phyloP scores from a whole-genome alignment of 2,329 filamentous ascomycete species.

The Bimuria novae-zelandiae region DNA sequence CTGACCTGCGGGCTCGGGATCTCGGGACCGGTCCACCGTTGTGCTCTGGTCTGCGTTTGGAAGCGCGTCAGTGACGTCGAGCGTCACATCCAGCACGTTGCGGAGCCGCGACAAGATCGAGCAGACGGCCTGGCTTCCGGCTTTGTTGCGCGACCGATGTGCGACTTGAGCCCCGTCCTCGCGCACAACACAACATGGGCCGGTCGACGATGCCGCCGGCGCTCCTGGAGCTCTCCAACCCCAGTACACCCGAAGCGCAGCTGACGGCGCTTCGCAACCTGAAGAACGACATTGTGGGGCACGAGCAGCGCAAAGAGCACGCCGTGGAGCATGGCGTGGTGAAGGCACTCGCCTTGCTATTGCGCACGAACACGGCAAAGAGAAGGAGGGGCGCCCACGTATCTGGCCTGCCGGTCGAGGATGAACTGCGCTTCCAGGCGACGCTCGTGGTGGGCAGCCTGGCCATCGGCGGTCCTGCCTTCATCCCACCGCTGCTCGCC shows the following conservation, averaged over 20 bases:
- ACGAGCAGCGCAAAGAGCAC: conserved; percentile 81
- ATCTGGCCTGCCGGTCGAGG: conserved; percentile 69
- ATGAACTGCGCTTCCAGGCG: conserved; percentile 74
- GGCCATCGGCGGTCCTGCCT: conserved; percentile 78
- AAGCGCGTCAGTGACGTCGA: too few relatives aligned
- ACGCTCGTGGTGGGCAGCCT: conserved; percentile 84
- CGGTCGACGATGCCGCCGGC: conserved; percentile 42
- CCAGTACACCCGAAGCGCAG: conserved; percentile 46
- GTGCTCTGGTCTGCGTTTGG: too few relatives aligned
- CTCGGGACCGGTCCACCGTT: too few relatives aligned
- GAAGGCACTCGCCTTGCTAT: conserved; percentile 61
- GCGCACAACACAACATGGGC: conserved; percentile 44
- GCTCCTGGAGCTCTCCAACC: conserved; percentile 45
- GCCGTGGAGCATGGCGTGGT: conserved; percentile 74
- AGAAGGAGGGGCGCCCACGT: conserved; percentile 51
- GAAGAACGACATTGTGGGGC: conserved; percentile 89
- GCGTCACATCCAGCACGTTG: too few relatives aligned
- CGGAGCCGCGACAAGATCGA: too few relatives aligned
- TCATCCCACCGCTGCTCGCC: conserved; percentile 74
- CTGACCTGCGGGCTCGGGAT: too few relatives aligned
- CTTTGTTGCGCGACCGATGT: too few relatives aligned
- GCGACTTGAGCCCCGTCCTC: too few relatives aligned
- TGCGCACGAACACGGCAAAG: conserved; percentile 52
- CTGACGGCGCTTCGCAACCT: conserved; percentile 68
- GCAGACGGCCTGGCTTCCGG: too few relatives aligned